Evolutionary conservation across 1,139 yeast species (phyloP).

Genomic region (Tardiomyces blankii): DNA sequence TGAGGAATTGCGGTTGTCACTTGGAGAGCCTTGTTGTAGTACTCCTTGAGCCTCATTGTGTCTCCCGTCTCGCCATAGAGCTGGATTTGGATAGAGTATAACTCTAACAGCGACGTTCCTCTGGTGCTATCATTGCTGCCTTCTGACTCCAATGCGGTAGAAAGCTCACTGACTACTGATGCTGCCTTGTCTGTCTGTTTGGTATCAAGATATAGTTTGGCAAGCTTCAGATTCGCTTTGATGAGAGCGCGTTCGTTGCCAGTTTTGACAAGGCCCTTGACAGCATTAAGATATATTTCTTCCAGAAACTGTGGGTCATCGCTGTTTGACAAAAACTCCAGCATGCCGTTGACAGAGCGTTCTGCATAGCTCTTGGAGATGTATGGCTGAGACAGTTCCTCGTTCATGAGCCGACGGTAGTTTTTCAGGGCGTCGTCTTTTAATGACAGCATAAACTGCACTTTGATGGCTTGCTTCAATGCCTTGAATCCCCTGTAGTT

Average conservation of each 20-base stretch:
- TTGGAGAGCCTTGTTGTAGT: constrained; percentile 38
- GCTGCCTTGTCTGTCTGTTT: constrained; percentile 30
- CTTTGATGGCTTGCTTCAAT: constrained; percentile 54
- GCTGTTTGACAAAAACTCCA: constrained; percentile 33
- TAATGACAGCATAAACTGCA: constrained; percentile 30
- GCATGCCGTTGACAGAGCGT: constrained; percentile 47
- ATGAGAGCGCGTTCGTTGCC: constrained; percentile 45
- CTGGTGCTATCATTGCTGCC: constrained; percentile 10
- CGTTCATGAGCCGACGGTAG: constrained; percentile 25
- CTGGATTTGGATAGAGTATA: constrained; percentile 56
- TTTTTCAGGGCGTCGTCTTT: constrained; percentile 27
- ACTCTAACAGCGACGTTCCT: constrained; percentile 38
- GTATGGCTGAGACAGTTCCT: constrained; percentile 7
- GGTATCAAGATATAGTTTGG: constrained; percentile 37
- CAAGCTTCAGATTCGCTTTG: constrained; percentile 41
- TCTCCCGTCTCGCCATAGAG: constrained; percentile 32
- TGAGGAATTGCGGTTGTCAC: constrained; percentile 61
- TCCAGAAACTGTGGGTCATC: constrained; percentile 19
- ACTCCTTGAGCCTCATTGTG: constrained; percentile 32
- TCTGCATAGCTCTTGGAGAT: constrained; percentile 40
- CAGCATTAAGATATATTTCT: constrained; percentile 19
- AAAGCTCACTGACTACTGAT: constrained; percentile 32
- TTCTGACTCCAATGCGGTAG: constrained; percentile 25
- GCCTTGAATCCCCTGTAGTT: constrained; percentile 40
- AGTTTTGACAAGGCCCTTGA: constrained; percentile 17